Evolutionary conservation across 2,329 filamentous ascomycete species (phyloP).

Genomic region (Scytalidium lignicola): DNA sequence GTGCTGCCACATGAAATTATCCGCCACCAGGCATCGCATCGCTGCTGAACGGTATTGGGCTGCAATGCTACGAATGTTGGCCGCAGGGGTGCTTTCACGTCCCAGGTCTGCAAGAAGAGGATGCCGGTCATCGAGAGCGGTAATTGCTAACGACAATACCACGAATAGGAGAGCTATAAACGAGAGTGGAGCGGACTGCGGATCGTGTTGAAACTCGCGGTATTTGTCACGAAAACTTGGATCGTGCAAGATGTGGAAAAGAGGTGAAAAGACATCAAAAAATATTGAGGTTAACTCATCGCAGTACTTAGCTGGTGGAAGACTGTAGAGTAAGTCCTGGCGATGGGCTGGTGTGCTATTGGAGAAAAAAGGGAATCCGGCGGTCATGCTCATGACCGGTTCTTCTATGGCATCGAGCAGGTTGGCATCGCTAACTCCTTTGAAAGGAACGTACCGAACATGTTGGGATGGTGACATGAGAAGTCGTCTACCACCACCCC

Average conservation of each 20-base stretch:
- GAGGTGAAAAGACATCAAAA: slow-evolving; percentile 11
- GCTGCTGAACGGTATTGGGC: slow-evolving; percentile 10
- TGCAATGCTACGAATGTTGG: slow-evolving; percentile 6
- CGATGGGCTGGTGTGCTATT: not conserved
- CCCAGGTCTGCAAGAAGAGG: slow-evolving; percentile 8
- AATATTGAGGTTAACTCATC: slow-evolving; percentile 9
- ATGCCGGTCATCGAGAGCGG: slow-evolving; percentile 8
- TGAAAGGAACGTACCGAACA: not conserved
- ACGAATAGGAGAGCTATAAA: slow-evolving; percentile 11
- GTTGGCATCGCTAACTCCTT: not conserved
- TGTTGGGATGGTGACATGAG: not conserved
- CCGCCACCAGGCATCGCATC: slow-evolving; percentile 10
- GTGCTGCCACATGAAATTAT: slow-evolving; percentile 12
- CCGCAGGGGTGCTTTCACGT: slow-evolving; percentile 3
- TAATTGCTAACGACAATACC: slow-evolving; percentile 10
- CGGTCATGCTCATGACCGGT: not conserved
- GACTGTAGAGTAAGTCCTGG: slow-evolving; percentile 5
- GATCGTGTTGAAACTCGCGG: slow-evolving; percentile 6
- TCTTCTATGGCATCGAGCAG: not conserved
- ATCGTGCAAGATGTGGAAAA: slow-evolving; percentile 13
- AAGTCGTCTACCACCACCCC: not conserved
- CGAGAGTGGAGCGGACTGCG: slow-evolving; percentile 3
- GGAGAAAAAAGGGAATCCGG: not conserved
- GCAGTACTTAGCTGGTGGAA: slow-evolving; percentile 11
- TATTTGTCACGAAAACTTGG: slow-evolving; percentile 10